These are phyloP conservation scores for Onygenales sp. DNA, from an alignment of 2,329 filamentous ascomycete genomes.

Conservation along the genomic window DNA sequence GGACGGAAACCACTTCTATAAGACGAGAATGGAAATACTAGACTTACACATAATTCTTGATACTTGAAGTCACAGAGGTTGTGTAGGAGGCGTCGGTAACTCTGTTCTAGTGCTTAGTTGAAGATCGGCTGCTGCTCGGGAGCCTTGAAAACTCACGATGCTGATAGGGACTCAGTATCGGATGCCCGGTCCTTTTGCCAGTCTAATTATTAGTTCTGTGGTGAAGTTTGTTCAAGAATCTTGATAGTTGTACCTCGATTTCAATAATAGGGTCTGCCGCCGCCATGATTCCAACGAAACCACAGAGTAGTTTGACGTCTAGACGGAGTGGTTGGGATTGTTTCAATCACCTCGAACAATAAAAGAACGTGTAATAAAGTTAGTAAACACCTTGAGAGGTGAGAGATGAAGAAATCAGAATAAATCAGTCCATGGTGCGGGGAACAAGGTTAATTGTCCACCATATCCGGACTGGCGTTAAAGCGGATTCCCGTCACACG, in stretches of 20 bases:
- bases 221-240: background rate
- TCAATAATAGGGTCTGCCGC: background rate
- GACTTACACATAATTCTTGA: background rate
- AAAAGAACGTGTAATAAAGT: background rate
- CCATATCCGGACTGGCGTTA: too few relatives aligned
- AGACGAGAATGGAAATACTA: too few relatives aligned
- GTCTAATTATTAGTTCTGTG: background rate
- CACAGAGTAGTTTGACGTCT: too few relatives aligned
- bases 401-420: too few relatives aligned
- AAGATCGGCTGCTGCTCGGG: background rate
- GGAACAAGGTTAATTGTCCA: too few relatives aligned
- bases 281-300: background rate
- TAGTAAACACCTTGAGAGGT: background rate
- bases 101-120: background rate
- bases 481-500: too few relatives aligned
- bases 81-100: background rate
- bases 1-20: too few relatives aligned
- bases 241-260: background rate
- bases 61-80: background rate
- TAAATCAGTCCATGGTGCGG: too few relatives aligned
- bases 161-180: background rate
- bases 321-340: background rate
- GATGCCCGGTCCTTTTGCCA: background rate
- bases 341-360: background rate
- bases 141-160: background rate